Evolutionary conservation across 768 basidiomycete species (phyloP).

Genomic region (Tylopilus rubrobrunneus): DNA sequence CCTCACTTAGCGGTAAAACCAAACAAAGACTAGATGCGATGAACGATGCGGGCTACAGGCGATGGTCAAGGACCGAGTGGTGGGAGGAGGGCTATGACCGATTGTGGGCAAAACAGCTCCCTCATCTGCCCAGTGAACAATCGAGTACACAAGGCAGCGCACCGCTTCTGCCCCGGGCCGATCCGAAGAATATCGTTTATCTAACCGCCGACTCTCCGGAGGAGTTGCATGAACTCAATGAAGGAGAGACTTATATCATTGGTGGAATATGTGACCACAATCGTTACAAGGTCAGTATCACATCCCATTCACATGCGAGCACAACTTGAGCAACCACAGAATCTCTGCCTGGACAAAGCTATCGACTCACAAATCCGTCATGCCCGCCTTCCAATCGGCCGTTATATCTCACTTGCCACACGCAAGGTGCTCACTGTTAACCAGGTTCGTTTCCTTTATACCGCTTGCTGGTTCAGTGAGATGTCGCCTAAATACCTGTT

Average conservation of each 20-base stretch:
- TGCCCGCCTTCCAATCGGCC: constrained; percentile 93
- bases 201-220: constrained; percentile 92
- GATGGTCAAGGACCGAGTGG: constrained; percentile 85
- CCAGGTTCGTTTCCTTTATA: constrained; percentile 47
- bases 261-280: constrained; percentile 96
- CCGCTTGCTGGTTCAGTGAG: neutral
- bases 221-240: constrained; percentile 76
- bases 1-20: constrained; percentile 74
- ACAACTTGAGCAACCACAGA: constrained; percentile 43
- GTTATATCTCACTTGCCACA: constrained; percentile 79
- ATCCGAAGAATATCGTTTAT: constrained; percentile 68
- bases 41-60: constrained; percentile 63
- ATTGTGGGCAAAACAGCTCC: constrained; percentile 48
- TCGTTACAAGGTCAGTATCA: constrained; percentile 73
- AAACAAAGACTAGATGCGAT: constrained; percentile 59
- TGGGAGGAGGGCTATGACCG: constrained; percentile 71
- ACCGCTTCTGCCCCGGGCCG: constrained; percentile 8
- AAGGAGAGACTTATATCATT: constrained; percentile 89
- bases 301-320: neutral
- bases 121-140: constrained; percentile 1
- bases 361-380: constrained; percentile 67
- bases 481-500: neutral
- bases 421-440: constrained; percentile 98
- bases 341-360: constrained; percentile 87
- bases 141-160: neutral